Evolutionary conservation across 2,329 filamentous ascomycete species (phyloP), one percentile per base, ranked within the genome.

Genomic region (Xylariaceae sp.): DNA sequence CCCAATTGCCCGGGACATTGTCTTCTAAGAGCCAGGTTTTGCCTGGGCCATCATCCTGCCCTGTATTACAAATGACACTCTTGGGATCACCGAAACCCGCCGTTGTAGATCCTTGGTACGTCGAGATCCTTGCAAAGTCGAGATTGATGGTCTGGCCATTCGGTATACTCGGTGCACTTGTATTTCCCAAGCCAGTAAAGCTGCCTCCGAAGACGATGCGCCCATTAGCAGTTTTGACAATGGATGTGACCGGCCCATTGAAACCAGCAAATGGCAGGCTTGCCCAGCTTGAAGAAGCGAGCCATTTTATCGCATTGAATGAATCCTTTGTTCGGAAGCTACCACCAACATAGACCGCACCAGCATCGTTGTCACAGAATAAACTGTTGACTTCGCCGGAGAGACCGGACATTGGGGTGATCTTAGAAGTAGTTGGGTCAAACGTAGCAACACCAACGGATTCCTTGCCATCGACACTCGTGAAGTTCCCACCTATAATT

Each of bases 401-500:
- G 18, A 99, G 76, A 43, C 92, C 92, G n/a, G 82, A 72, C 37
- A 96, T 72, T n/a, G 90, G 79, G 1, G 83, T 87, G 47, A 96
- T 78, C 36, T 80, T 71, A 42, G 83, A 83, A 4, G 84, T 86
- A 59, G 83, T 81, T 3, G 88, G 83, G 68, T 96, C 83, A 73
- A 92, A 91, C 44, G 95, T 70, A 21, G 92, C 94, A 53, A 95
- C 83, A 42, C 88, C 89, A 49, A 84, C 84, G 2, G 91, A 89
- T 66, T 88, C 75, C 53, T 86, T 79, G 54, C 85, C 85, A 55
- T 86, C 89, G 58, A 99, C 74, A 69, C 89, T 95, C 30, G 94
- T 97, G 69, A 99, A 99, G 74, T 97, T 97, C 45, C 94, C 94
- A 52, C 88, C 94, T 15, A 99, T 80, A 45, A 97, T 81, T 26